A percentile compares a stretch with the other conserved stretches of the same genome.
Conservation (phyloP, 352 stramenopile genomes). For the Globisporangium takayamanum region DNA sequence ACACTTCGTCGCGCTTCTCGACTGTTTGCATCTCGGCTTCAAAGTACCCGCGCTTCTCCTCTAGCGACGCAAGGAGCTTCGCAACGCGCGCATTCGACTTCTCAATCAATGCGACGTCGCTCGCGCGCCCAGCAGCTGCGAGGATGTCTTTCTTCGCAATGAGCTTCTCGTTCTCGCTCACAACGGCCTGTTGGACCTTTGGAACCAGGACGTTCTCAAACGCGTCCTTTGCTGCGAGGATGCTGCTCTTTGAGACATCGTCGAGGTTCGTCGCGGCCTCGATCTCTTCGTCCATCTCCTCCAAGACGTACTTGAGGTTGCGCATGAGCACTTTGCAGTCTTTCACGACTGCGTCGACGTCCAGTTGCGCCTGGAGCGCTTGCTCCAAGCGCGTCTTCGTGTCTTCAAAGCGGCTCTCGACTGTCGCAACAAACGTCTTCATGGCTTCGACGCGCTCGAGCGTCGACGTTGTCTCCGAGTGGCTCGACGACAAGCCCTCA, state of each 20-base stretch:
- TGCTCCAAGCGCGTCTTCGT: constrained; percentile 53
- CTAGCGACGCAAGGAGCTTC: constrained; percentile 55
- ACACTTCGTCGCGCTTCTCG: constrained; percentile 70
- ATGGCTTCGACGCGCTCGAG: constrained; percentile 69
- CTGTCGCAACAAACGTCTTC: constrained; percentile 66
- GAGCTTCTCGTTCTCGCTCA: constrained; percentile 78
- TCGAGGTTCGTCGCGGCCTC: constrained; percentile 68
- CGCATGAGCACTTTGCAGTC: constrained; percentile 82
- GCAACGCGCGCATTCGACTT: constrained; percentile 65
- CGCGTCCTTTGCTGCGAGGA: constrained; percentile 56
- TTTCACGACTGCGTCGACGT: constrained; percentile 81
- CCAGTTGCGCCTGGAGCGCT: constrained; percentile 47
- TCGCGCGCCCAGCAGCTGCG: constrained; percentile 41
- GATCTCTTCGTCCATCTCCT: constrained; percentile 86
- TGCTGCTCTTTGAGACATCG: constrained; percentile 58
- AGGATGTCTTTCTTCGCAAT: constrained; percentile 73
- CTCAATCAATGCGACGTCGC: constrained; percentile 65
- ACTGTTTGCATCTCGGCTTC: constrained; percentile 68
- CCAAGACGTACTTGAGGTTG: constrained; percentile 85
- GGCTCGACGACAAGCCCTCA: constrained; percentile 59
- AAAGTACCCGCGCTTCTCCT: constrained; percentile 72
- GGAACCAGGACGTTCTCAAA: constrained; percentile 67
- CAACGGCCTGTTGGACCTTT: constrained; percentile 62
- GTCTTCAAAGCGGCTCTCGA: constrained; percentile 64
- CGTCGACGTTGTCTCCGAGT: constrained; percentile 57